Conservation (phyloP, 306 rosid genomes). For the Pterocarpus santalinus region DNA sequence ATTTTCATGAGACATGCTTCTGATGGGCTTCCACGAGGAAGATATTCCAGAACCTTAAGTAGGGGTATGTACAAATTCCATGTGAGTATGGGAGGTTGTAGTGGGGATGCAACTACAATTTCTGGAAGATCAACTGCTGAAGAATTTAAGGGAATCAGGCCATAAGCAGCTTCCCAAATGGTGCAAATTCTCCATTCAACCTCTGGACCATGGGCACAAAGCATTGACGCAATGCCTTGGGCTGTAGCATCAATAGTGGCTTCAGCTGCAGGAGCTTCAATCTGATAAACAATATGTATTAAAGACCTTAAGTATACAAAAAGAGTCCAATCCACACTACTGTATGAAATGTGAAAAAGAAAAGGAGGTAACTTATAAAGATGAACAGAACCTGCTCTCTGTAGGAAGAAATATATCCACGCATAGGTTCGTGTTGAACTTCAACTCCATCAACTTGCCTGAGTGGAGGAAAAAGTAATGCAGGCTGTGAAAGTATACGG, state of each 20-base stretch:
- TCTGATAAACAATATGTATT: slow-evolving; percentile 55
- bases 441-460: slow-evolving; percentile 86
- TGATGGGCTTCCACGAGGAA: slow-evolving; percentile 94
- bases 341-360: slow-evolving; percentile 1
- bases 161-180: slow-evolving; percentile 96
- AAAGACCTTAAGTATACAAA: slow-evolving; percentile 1
- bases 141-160: slow-evolving; percentile 86
- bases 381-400: slow-evolving; percentile 67
- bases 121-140: slow-evolving; percentile 92
- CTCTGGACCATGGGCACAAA: slow-evolving; percentile 91
- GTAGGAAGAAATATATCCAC: slow-evolving; percentile 72
- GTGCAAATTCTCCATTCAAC: slow-evolving; percentile 97
- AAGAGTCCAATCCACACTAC: not conserved
- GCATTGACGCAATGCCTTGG: slow-evolving; percentile 94
- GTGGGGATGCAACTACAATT: slow-evolving; percentile 84
- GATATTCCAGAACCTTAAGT: slow-evolving; percentile 89
- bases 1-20: slow-evolving; percentile 95
- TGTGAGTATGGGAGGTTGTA: slow-evolving; percentile 85
- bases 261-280: slow-evolving; percentile 75
- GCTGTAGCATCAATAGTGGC: slow-evolving; percentile 94
- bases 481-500: slow-evolving; percentile 92
- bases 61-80: slow-evolving; percentile 94
- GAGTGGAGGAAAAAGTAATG: slow-evolving; percentile 85
- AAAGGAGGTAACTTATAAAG: not conserved
- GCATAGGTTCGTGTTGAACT: slow-evolving; percentile 76